Evolutionary conservation across 106 monocot species (phyloP).

Genomic region (Acorus calamus): DNA sequence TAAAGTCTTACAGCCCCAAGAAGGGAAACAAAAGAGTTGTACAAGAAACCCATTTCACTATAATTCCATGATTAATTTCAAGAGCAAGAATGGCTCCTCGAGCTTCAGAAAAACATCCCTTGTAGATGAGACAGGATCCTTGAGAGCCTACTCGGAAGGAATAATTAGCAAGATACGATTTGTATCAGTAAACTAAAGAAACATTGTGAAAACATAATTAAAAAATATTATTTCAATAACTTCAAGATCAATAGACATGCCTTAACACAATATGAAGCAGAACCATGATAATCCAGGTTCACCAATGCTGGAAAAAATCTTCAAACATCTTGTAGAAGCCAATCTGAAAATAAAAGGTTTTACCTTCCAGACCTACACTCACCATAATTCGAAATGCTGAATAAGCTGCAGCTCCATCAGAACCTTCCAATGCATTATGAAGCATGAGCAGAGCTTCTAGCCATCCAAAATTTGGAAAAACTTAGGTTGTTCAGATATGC

Average conservation of each 20-base stretch:
- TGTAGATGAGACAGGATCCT: constrained; percentile 69
- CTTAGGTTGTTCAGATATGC: not conserved
- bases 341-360: constrained; percentile 65
- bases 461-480: constrained; percentile 78
- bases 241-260: constrained; percentile 17
- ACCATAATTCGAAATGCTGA: constrained; percentile 74
- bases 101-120: constrained; percentile 97
- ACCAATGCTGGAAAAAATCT: constrained; percentile 70
- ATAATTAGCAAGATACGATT: constrained; percentile 1
- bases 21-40: too few relatives aligned
- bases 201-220: not conserved
- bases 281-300: constrained; percentile 79
- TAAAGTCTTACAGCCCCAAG: too few relatives aligned
- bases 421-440: constrained; percentile 86
- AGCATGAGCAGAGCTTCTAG: constrained; percentile 93
- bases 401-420: constrained; percentile 61
- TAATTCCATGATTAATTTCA: too few relatives aligned
- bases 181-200: not conserved
- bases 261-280: constrained; percentile 63
- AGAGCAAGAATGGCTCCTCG: constrained; percentile 44
- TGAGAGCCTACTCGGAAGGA: constrained; percentile 51
- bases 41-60: too few relatives aligned
- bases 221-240: not conserved
- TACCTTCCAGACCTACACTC: constrained; percentile 68
- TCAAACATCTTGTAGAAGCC: constrained; percentile 88